Evolutionary conservation across 768 basidiomycete genomes (phyloP), one percentile per base, ranked within the genome.

Genomic region (Suillus discolor): DNA sequence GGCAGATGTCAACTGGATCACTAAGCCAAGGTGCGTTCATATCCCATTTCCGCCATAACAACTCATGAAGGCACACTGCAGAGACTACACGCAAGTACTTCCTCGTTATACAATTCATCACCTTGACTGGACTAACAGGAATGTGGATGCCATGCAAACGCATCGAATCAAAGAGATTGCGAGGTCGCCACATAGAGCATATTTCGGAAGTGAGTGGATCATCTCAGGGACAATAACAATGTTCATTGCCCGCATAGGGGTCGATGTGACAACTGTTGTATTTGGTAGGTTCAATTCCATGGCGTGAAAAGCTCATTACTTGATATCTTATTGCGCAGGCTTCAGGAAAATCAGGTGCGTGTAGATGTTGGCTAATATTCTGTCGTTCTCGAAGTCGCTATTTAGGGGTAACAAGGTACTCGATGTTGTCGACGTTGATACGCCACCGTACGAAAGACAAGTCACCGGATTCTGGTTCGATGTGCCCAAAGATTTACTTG

Each of bases 1-100:
- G 61, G 84, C 88, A n/a, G 90, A 94, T 66, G 90, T 96, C 67
- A 92, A 91, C 67, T 96, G 92, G 87, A 86, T 87, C 62, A 97
- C 95, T 13, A 84, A 83, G 39, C 90, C 89, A 31, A 83, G 88
- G 89, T 87, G 64, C 60, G 77, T 68, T 38, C 34, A 13, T 36
- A 38, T 42, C 5, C 16, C 49, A 11, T 18, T 28, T 31, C 62
- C n/a, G 38, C 34, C 57, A 61, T 6, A 62, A 18, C 8, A 16
- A 34, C 7, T 18, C 62, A 57, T 63, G 38, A 54, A 51, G 31
- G 45, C 44, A 25, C 62, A 49, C 12, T 57, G 9, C 69, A 90
- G 92, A 71, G 93, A 94, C 76, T 90, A 85, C 67, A 94, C 92
- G 91, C 92, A 71, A 66, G 87, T 72, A 41, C 42, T 53, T 68